A percentile compares a stretch with the other conserved stretches of the same genome.
phyloP scores from a whole-genome alignment of 1,139 yeast species.

The Saccharomycopsis crataegensis region DNA sequence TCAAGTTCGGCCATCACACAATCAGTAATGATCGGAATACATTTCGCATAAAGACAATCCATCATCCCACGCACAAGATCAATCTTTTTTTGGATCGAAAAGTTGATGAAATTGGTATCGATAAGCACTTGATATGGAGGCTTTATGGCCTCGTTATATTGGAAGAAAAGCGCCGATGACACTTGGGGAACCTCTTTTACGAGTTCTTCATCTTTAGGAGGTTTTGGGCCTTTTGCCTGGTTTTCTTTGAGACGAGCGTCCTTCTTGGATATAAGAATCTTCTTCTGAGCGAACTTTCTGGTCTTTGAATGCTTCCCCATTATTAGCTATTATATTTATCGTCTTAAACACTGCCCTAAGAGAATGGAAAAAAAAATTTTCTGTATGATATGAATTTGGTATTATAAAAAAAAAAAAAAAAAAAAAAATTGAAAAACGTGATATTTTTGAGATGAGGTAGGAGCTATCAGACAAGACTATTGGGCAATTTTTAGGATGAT shows the following conservation, averaged over 20 bases:
- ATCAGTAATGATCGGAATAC: slow-evolving; percentile 92
- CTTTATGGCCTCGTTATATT: slow-evolving; percentile 84
- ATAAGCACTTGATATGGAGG: slow-evolving; percentile 95
- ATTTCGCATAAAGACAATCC: slow-evolving; percentile 91
- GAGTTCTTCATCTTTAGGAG: slow-evolving; percentile 65
- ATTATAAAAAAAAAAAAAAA: background rate
- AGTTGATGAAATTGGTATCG: slow-evolving; percentile 94
- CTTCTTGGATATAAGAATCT: slow-evolving; percentile 67
- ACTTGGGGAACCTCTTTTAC: slow-evolving; percentile 91
- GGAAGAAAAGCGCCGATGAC: slow-evolving; percentile 90
- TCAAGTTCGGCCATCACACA: slow-evolving; percentile 98
- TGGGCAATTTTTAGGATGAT: no score
- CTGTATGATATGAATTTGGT: background rate
- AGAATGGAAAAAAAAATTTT: background rate
- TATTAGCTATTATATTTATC: slow-evolving; percentile 1
- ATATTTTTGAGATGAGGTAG: background rate
- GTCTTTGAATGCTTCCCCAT: slow-evolving; percentile 98
- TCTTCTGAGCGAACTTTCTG: slow-evolving; percentile 89
- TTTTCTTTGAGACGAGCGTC: slow-evolving; percentile 55
- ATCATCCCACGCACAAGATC: slow-evolving; percentile 92
- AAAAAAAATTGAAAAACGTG: slow-evolving; percentile 2
- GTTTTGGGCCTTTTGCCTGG: slow-evolving; percentile 28
- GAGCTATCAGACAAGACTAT: background rate
- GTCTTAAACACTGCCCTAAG: background rate
- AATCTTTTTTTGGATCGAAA: slow-evolving; percentile 89